Evolutionary conservation across 805 yeast species (phyloP).

Genomic region (Candida gorgasii): DNA sequence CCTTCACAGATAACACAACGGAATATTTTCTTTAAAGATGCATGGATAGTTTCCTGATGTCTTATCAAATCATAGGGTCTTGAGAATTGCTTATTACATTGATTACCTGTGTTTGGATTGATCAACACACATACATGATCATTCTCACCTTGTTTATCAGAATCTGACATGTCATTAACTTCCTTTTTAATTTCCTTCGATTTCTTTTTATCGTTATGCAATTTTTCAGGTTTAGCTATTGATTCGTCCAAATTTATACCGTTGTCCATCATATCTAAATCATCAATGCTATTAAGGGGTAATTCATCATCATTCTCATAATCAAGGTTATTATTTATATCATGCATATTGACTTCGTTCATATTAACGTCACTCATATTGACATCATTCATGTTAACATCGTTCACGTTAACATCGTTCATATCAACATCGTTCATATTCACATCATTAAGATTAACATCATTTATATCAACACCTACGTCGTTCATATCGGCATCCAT

Average conservation of each 20-base stretch:
- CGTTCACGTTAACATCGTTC: constrained; percentile 3
- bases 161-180: constrained; percentile 8
- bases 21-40: constrained; percentile 45
- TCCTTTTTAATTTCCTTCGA: constrained; percentile 1
- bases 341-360: constrained; percentile 4
- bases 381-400: constrained; percentile 14
- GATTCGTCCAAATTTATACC: constrained; percentile 3
- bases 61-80: constrained; percentile 55
- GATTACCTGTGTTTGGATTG: constrained; percentile 60
- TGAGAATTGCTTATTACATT: constrained; percentile 79
- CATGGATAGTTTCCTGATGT: constrained; percentile 52
- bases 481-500: constrained; percentile 11
- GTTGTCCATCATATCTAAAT: constrained; percentile 4
- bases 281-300: neutral
- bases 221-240: neutral
- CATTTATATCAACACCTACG: constrained; percentile 8
- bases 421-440: constrained; percentile 11
- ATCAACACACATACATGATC: constrained; percentile 59
- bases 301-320: constrained; percentile 4
- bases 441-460: constrained; percentile 12
- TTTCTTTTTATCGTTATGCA: constrained; percentile 2
- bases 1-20: constrained; percentile 50
- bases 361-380: constrained; percentile 11
- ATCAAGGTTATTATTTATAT: constrained; percentile 4
- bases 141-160: constrained; percentile 35